A percentile compares a stretch with the other conserved stretches of the same genome.
Conservation (phyloP, 2,329 filamentous ascomycete genomes). For the Pyrenophora seminiperda region DNA sequence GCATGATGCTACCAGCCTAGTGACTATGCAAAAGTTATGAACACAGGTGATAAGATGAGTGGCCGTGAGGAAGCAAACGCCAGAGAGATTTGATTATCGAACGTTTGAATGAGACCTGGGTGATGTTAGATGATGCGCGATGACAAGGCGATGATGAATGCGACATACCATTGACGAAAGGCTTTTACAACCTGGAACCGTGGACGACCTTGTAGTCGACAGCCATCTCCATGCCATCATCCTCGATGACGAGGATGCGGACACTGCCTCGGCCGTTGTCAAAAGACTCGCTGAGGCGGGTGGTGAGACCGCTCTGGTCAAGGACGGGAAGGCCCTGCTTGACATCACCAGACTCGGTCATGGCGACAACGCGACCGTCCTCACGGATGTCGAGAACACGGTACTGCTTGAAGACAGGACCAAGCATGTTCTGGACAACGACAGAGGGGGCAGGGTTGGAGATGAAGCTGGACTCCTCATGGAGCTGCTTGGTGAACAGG, state of each 20-base stretch:
- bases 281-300: slow-evolving; percentile 81
- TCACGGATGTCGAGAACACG: slow-evolving; percentile 96
- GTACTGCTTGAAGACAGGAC: slow-evolving; percentile 99
- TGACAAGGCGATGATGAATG: neutral
- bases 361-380: slow-evolving; percentile 80
- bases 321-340: slow-evolving; percentile 94
- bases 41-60: slow-evolving; percentile 43
- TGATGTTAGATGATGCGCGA: slow-evolving; percentile 19
- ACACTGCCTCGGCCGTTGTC: slow-evolving; percentile 91
- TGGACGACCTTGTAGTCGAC: slow-evolving; percentile 99
- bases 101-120: slow-evolving; percentile 35
- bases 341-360: slow-evolving; percentile 98
- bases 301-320: slow-evolving; percentile 89
- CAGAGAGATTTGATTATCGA: slow-evolving; percentile 39
- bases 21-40: slow-evolving; percentile 44
- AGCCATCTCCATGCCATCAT: slow-evolving; percentile 89
- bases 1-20: slow-evolving; percentile 29
- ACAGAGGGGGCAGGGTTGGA: slow-evolving; percentile 96
- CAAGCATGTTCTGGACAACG: slow-evolving; percentile 98
- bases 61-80: slow-evolving; percentile 43
- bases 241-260: slow-evolving; percentile 93
- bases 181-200: slow-evolving; percentile 65
- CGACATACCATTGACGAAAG: slow-evolving; percentile 39
- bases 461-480: slow-evolving; percentile 98
- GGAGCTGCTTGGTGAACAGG: slow-evolving; percentile 99